Evolutionary conservation across 352 stramenopile genomes (phyloP), one percentile per base, ranked within the genome.

Genomic region (Globisporangium paddicum): DNA sequence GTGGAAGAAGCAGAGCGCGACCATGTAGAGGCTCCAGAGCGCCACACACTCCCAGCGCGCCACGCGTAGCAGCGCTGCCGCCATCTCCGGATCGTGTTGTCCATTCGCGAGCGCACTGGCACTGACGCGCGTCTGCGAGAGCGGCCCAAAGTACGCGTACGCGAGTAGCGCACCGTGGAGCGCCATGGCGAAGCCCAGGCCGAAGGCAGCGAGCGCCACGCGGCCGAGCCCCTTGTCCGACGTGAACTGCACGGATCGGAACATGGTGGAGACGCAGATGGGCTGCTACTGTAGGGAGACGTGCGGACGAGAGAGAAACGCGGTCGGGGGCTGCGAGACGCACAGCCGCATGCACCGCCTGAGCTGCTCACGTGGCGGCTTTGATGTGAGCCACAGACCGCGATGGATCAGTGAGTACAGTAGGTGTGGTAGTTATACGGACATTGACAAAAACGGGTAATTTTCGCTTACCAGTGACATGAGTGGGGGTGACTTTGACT

Each of bases 1-100:
- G 58, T 96, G 87, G 63, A 95, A 96, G 55, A 92, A 86, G 26
- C 73, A 77, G 28, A 96, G 72, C 51, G 81, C 82, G 32, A 94
- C 53, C 28, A 76, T 68, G 62, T 96, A 96, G 23, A 89, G 68
- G 58, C 68, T 66, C 87, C 87, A 96, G 59, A 82, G 78, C 59
- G 70, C 73, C 34, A 82, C 47, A 46, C 79, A 87, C 25, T 65
- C 60, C 78, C 80, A 89, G 52, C 63, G 68, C 46, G 63, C 58
- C 6, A 64, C 40, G 45, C 54, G 37, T 48, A 51, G n/a, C n/a
- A 50, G 47, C n/a, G 18, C 21, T 28, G n/a, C 26, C 18, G 16
- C 46, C 16, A 16, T 21, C 14, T 54, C 21, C 2, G 13, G 2
- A 10, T 47, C 21, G 13, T 11, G n/a, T 11, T 10, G 30, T 30